phyloP scores from a whole-genome alignment of 495 filamentous ascomycete species.

The Stereocaulon alpinum region DNA sequence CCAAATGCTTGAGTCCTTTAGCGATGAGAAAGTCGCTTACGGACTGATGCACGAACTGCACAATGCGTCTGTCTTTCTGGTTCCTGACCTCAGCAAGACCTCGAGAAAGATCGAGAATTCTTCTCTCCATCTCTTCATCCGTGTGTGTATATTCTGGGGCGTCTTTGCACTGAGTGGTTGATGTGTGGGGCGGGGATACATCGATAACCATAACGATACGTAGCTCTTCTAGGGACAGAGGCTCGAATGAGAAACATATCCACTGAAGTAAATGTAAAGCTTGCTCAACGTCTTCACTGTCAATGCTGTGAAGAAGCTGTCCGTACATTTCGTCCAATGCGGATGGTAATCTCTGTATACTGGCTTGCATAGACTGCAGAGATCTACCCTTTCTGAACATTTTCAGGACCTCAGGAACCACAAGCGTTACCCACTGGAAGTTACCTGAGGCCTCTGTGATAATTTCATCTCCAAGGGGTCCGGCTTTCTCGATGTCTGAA shows the following conservation, averaged over 20 bases:
- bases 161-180: background rate
- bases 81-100: background rate
- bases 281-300: background rate
- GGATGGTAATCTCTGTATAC: background rate
- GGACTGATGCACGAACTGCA: conserved; percentile 8
- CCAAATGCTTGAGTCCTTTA: background rate
- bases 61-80: background rate
- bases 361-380: background rate
- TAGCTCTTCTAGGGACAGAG: background rate
- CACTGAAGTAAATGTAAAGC: background rate
- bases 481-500: background rate
- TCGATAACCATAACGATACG: background rate
- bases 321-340: background rate
- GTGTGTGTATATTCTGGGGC: background rate
- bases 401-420: background rate
- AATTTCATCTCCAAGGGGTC: background rate
- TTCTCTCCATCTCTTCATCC: background rate
- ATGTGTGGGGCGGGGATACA: background rate
- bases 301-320: background rate
- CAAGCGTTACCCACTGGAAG: background rate
- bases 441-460: background rate
- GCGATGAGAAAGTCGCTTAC: conserved; percentile 1
- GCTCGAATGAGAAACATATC: background rate
- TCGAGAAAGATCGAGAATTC: background rate
- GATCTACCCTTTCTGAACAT: background rate